Evolutionary conservation across 139 green algal species (phyloP).

Genomic region (Trebouxia sp.): DNA sequence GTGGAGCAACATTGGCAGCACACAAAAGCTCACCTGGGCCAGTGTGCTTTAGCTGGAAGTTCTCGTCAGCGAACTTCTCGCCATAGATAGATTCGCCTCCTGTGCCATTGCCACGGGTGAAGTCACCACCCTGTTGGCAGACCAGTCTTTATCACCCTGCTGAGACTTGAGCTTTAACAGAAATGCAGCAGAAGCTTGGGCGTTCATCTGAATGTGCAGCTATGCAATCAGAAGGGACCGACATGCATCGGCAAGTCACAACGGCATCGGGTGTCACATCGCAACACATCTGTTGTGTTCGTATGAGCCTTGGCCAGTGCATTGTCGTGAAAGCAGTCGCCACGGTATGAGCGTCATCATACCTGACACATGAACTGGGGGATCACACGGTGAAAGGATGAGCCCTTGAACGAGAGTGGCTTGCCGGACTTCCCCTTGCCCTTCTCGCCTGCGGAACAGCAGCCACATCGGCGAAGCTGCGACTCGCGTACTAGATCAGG

Average conservation of each 20-base stretch:
- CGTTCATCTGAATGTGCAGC: background rate
- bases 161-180: background rate
- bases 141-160: background rate
- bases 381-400: constrained; percentile 82
- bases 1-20: background rate
- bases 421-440: constrained; percentile 77
- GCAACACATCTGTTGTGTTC: no score
- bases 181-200: background rate
- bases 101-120: constrained; percentile 71
- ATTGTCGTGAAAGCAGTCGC: no score
- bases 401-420: constrained; percentile 84
- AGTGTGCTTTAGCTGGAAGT: constrained; percentile 90
- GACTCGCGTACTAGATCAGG: background rate
- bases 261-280: background rate
- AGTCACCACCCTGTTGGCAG: constrained; percentile 57
- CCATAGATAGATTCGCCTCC: constrained; percentile 91
- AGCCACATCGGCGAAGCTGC: no score
- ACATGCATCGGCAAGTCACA: background rate
- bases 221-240: no score
- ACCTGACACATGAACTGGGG: constrained; percentile 65
- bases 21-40: constrained; percentile 42
- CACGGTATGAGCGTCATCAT: no score
- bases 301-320: no score
- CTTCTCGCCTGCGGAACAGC: constrained; percentile 63
- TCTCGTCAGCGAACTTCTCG: constrained; percentile 79